Evolutionary conservation across 305 asterid genomes (phyloP).

Genomic region (Rubia tinctorum): DNA sequence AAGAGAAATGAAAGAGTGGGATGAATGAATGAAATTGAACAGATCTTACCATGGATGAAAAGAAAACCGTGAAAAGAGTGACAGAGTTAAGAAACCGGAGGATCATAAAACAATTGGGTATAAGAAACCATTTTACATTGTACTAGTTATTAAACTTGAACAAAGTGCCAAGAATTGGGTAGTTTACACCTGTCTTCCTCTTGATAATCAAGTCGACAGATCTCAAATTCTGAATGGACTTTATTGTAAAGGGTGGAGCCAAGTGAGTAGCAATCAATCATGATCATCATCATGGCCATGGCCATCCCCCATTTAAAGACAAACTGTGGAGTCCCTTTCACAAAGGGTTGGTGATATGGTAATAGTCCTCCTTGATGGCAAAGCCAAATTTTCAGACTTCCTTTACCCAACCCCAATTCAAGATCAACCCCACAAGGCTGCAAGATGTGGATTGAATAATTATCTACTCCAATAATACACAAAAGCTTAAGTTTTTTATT

Average conservation of each 20-base stretch:
- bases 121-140: conserved; percentile 7
- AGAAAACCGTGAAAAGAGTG: no score
- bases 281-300: conserved; percentile 1
- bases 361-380: background rate
- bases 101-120: background rate
- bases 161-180: background rate
- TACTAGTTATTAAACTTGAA: background rate
- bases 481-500: no score
- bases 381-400: background rate
- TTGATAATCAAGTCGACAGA: background rate
- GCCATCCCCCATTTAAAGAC: conserved; percentile 6
- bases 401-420: background rate
- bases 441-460: background rate
- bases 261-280: conserved; percentile 1
- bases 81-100: no score
- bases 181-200: conserved; percentile 5
- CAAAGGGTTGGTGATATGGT: background rate
- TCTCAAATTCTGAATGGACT: background rate
- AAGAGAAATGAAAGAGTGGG: no score
- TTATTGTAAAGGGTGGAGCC: background rate
- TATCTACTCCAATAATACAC: background rate
- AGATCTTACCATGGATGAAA: no score
- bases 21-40: no score
- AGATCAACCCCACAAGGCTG: background rate
- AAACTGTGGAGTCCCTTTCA: conserved; percentile 11